Evolutionary conservation across 768 basidiomycete genomes (phyloP).

Genomic region (Xerocomellus intermedius): DNA sequence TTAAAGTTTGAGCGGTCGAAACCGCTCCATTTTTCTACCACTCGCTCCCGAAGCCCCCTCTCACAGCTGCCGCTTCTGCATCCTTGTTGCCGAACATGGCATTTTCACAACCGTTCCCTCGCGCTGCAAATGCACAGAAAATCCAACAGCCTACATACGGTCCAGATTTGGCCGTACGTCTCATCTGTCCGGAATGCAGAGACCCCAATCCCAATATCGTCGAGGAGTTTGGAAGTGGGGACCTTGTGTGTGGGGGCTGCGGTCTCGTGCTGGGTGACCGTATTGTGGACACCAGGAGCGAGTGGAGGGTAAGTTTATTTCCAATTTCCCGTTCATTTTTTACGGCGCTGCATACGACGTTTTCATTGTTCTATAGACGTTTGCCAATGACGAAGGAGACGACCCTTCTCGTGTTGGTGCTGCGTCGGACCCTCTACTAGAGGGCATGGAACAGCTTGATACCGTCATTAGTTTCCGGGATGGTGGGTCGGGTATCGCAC

Average conservation of each 20-base stretch:
- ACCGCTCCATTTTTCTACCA: constrained; percentile 7
- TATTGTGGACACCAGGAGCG: constrained; percentile 95
- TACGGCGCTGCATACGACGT: constrained; percentile 23
- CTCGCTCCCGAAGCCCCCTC: constrained; percentile 22
- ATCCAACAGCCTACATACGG: constrained; percentile 60
- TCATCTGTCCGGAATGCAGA: constrained; percentile 94
- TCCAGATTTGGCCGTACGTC: constrained; percentile 82
- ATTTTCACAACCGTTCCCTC: constrained; percentile 77
- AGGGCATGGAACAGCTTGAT: constrained; percentile 92
- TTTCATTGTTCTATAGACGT: constrained; percentile 61
- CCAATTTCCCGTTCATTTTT: constrained; percentile 13
- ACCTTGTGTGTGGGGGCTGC: constrained; percentile 92
- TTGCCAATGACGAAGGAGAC: constrained; percentile 99
- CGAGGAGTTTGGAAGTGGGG: constrained; percentile 97
- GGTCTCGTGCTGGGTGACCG: constrained; percentile 94
- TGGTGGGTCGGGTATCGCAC: constrained; percentile 89
- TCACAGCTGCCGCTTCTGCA: constrained; percentile 12
- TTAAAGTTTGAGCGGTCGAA: constrained; percentile 20
- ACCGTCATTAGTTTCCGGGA: constrained; percentile 96
- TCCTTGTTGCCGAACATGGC: constrained; percentile 43
- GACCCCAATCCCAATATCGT: constrained; percentile 92
- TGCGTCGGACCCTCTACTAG: constrained; percentile 88
- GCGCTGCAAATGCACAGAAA: constrained; percentile 54
- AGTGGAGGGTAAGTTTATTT: constrained; percentile 81
- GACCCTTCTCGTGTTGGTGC: constrained; percentile 99